A percentile compares a stretch with the other conserved stretches of the same genome.
Conservation (phyloP, 495 filamentous ascomycete genomes). For the Xylaria castorea region DNA sequence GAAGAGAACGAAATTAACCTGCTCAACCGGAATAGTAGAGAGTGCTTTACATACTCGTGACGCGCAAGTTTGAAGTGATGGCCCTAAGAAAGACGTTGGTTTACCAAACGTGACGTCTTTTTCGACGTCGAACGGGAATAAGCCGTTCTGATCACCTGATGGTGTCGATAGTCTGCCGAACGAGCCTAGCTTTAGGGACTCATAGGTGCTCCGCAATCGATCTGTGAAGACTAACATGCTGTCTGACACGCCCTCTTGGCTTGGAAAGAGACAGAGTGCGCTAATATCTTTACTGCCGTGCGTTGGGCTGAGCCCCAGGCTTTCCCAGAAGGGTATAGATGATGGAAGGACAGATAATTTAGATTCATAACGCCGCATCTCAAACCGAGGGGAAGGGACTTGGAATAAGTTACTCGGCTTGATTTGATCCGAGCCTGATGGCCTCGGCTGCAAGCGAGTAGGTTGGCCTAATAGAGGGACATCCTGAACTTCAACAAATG, state of each 20-base stretch:
- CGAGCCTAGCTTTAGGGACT: slow-evolving; percentile 77
- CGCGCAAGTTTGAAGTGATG: slow-evolving; percentile 32
- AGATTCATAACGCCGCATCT: slow-evolving; percentile 76
- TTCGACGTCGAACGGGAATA: slow-evolving; percentile 61
- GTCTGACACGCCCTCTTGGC: slow-evolving; percentile 60
- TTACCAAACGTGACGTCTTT: slow-evolving; percentile 44
- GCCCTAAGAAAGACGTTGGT: slow-evolving; percentile 42
- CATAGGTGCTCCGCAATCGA: slow-evolving; percentile 74
- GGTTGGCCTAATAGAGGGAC: slow-evolving; percentile 54
- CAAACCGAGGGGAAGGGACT: slow-evolving; percentile 71
- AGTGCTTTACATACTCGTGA: slow-evolving; percentile 47
- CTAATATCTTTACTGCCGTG: slow-evolving; percentile 80
- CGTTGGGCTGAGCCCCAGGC: slow-evolving; percentile 79
- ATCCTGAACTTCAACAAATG: slow-evolving; percentile 60
- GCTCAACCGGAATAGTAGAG: slow-evolving; percentile 41
- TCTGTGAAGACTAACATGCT: slow-evolving; percentile 73
- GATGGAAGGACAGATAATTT: slow-evolving; percentile 79
- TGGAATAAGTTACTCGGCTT: slow-evolving; percentile 52
- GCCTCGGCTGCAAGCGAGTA: slow-evolving; percentile 54
- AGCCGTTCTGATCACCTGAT: slow-evolving; percentile 61
- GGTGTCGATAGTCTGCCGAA: slow-evolving; percentile 65
- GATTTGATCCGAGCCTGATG: slow-evolving; percentile 44
- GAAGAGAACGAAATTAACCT: slow-evolving; percentile 79
- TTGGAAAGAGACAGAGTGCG: slow-evolving; percentile 80
- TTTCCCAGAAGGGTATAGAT: slow-evolving; percentile 88